These are phyloP conservation scores for Neoboletus subvelutipes DNA, from an alignment of 768 basidiomycete genomes.

Conservation along the genomic window DNA sequence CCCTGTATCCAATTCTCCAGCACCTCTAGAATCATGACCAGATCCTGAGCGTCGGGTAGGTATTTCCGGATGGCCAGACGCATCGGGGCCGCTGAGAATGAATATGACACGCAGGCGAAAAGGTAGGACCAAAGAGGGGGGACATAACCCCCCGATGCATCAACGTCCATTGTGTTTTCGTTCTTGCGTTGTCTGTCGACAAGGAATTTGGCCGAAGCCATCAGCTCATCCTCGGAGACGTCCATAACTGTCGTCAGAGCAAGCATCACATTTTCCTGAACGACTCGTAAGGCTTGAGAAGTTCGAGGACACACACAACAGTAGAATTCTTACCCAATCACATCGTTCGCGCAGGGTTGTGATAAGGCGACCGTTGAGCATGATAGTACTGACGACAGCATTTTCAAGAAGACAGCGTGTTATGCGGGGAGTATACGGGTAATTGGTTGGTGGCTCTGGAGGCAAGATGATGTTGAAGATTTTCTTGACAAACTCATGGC, in stretches of 20 bases:
- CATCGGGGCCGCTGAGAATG: constrained; percentile 38
- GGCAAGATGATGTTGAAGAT: constrained; percentile 52
- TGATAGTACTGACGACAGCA: constrained; percentile 54
- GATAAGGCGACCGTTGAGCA: constrained; percentile 63
- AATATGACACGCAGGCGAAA: constrained; percentile 39
- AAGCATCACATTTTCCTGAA: constrained; percentile 42
- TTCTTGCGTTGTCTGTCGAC: constrained; percentile 37
- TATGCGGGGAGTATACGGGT: constrained; percentile 56
- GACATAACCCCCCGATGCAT: constrained; percentile 25
- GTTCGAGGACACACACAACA: too few species aligned
- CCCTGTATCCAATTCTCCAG: constrained; percentile 42
- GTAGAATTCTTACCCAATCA: constrained; percentile 61
- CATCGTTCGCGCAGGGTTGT: constrained; percentile 47
- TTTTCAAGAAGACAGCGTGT: constrained; percentile 57
- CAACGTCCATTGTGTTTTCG: constrained; percentile 38
- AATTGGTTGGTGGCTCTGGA: constrained; percentile 34
- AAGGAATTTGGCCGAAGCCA: constrained; percentile 49
- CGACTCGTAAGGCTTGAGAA: neutral
- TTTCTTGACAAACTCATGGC: constrained; percentile 59
- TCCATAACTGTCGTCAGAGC: constrained; percentile 59
- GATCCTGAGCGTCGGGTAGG: constrained; percentile 39
- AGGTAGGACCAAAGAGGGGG: constrained; percentile 41
- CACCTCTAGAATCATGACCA: constrained; percentile 38
- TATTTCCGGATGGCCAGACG: constrained; percentile 45
- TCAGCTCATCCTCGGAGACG: constrained; percentile 62